phyloP scores from a whole-genome alignment of 345 rosid species.

The rapeseed (Brassica napus) region Da-Ae NC_063447.1:57162501-57163000 shows the following conservation, averaged over 20 bases:
- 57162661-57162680: constrained; percentile 19
- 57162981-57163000: constrained; percentile 26
- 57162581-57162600: constrained; percentile 30
- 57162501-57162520: constrained; percentile 7
- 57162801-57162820: not conserved
- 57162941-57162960: constrained; percentile 31
- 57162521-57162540: constrained; percentile 5
- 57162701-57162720: constrained; percentile 25
- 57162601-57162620: constrained; percentile 31
- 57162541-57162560: constrained; percentile 9
- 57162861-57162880: not conserved
- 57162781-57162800: not conserved
- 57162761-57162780: not conserved
- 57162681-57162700: constrained; percentile 31
- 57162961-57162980: constrained; percentile 33
- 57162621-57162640: constrained; percentile 1
- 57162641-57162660: not conserved
- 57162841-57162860: constrained; percentile 20
- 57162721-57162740: constrained; percentile 4
- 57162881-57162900: not conserved
- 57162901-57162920: not conserved
- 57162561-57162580: constrained; percentile 12
- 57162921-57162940: not conserved
- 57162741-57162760: not conserved
- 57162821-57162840: constrained; percentile 19